Conservation (phyloP, 257 asterid genomes). For the Nicotiana tomentosiformis region DNA sequence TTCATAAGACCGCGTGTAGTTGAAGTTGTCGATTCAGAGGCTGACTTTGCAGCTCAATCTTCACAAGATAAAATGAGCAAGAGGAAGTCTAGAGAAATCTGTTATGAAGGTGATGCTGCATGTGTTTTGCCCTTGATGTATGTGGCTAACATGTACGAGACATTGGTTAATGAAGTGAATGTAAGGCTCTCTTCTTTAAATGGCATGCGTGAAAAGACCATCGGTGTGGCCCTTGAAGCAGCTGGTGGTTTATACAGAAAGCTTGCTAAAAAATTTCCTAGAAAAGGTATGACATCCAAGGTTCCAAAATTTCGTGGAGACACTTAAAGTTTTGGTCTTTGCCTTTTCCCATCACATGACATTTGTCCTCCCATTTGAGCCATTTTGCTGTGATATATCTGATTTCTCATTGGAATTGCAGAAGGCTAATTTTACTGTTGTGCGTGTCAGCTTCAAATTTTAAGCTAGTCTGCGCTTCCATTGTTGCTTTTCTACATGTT, state of each 20-base stretch:
- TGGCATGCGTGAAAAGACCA: constrained; percentile 82
- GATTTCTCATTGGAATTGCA: background rate
- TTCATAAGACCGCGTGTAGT: constrained; percentile 62
- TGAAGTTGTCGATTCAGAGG: constrained; percentile 60
- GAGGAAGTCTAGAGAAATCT: constrained; percentile 61
- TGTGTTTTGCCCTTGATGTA: constrained; percentile 93
- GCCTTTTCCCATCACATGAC: background rate
- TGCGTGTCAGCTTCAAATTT: background rate
- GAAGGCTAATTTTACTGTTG: background rate
- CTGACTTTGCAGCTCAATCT: constrained; percentile 56
- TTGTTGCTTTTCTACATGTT: background rate
- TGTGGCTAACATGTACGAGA: constrained; percentile 86
- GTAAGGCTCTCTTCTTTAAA: constrained; percentile 62
- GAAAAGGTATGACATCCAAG: constrained; percentile 50
- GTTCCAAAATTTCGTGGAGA: background rate
- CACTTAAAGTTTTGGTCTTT: background rate
- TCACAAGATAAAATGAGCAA: constrained; percentile 54
- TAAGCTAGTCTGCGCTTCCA: background rate
- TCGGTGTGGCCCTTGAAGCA: constrained; percentile 99
- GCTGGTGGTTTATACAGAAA: constrained; percentile 98
- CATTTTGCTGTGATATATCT: background rate
- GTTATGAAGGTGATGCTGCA: constrained; percentile 82
- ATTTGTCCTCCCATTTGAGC: background rate
- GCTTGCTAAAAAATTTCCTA: constrained; percentile 85
- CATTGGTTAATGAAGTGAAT: constrained; percentile 82